These are phyloP conservation scores for Tolypocladium album DNA, from an alignment of 2,329 filamentous ascomycete genomes.

Conservation along the genomic window DNA sequence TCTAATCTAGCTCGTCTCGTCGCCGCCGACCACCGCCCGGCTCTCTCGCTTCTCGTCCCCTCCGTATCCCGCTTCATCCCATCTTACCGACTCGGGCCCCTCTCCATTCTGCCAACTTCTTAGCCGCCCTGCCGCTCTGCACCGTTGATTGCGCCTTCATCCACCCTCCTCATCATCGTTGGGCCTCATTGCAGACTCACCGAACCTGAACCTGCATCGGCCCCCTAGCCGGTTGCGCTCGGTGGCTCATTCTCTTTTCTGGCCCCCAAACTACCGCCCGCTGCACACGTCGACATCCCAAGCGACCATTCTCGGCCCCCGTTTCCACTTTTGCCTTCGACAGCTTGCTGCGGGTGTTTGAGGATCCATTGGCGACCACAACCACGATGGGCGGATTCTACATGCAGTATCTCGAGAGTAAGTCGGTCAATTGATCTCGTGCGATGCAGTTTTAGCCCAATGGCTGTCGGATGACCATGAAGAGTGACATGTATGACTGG, in stretches of 20 bases:
- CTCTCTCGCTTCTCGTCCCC: not conserved
- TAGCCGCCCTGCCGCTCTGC: not conserved
- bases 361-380: conserved; percentile 14
- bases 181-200: conserved; percentile 43
- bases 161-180: conserved; percentile 20
- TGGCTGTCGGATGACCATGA: not conserved
- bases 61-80: not conserved
- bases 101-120: not conserved
- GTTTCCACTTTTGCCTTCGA: conserved; percentile 10
- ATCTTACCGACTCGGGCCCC: not conserved
- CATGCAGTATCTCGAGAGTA: conserved; percentile 67
- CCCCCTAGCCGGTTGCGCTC: not conserved
- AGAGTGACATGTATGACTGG: not conserved
- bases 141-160: not conserved
- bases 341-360: not conserved
- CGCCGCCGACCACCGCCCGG: not conserved
- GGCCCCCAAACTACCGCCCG: not conserved
- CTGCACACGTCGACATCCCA: not conserved
- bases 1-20: not conserved
- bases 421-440: conserved; percentile 27
- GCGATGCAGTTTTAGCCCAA: not conserved
- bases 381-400: conserved; percentile 53
- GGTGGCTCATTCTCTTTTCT: not conserved
- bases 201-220: conserved; percentile 3
- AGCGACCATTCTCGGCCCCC: conserved; percentile 1